Conservation (phyloP, 495 filamentous ascomycete species). For the Penicillium dipodomyicola region DNA sequence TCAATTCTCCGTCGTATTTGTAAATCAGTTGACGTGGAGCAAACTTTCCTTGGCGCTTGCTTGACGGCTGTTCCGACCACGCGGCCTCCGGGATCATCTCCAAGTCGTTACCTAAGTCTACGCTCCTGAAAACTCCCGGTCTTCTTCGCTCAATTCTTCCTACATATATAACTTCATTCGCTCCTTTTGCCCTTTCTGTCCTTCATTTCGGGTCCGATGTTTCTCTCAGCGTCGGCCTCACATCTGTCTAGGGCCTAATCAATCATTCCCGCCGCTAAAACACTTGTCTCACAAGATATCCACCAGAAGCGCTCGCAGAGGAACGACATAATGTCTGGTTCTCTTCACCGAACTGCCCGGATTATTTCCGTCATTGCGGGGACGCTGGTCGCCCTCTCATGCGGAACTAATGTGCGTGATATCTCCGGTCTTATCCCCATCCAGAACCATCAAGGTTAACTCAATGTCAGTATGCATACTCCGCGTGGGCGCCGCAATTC, state of each 20-base stretch:
- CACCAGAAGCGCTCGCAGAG: not conserved
- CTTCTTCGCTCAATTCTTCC: slow-evolving; percentile 5
- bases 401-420: slow-evolving; percentile 81
- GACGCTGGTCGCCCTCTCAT: slow-evolving; percentile 80
- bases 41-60: slow-evolving; percentile 1
- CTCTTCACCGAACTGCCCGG: slow-evolving; percentile 40
- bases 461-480: slow-evolving; percentile 84
- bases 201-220: slow-evolving; percentile 20
- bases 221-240: slow-evolving; percentile 7
- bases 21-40: slow-evolving; percentile 8
- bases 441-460: slow-evolving; percentile 11
- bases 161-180: slow-evolving; percentile 10
- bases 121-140: slow-evolving; percentile 5
- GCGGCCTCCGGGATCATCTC: slow-evolving; percentile 6
- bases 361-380: slow-evolving; percentile 80
- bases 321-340: slow-evolving; percentile 27
- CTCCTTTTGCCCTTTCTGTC: slow-evolving; percentile 2
- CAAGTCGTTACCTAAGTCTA: slow-evolving; percentile 11
- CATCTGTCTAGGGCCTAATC: slow-evolving; percentile 9
- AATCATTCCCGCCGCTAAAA: slow-evolving; percentile 10
- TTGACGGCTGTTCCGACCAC: slow-evolving; percentile 8
- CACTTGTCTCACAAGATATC: slow-evolving; percentile 10
- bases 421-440: slow-evolving; percentile 4
- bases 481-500: slow-evolving; percentile 96
- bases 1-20: not conserved